Conservation (phyloP, 495 filamentous ascomycete genomes). For the Polyplosphaeria fusca region DNA sequence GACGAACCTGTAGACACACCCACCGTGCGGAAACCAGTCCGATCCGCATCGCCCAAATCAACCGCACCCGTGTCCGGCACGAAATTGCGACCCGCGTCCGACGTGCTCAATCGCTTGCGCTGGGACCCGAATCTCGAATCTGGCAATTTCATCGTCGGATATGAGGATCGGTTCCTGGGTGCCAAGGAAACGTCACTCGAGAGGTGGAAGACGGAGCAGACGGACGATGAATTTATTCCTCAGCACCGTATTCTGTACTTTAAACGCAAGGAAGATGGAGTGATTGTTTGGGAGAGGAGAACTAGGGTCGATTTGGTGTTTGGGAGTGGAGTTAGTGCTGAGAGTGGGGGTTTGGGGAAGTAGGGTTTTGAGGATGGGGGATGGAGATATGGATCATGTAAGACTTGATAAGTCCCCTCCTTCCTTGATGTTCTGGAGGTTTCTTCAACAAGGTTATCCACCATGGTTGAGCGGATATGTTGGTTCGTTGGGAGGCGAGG, state of each 20-base stretch:
- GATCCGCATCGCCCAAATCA: not conserved
- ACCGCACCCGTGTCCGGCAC: constrained; percentile 1
- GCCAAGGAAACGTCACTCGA: constrained; percentile 59
- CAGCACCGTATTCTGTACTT: constrained; percentile 76
- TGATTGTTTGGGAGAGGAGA: constrained; percentile 56
- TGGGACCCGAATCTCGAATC: constrained; percentile 65
- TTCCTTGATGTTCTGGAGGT: too few species aligned
- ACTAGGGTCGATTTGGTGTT: constrained; percentile 56
- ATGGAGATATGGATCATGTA: too few species aligned
- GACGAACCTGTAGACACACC: constrained; percentile 33
- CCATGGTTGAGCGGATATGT: too few species aligned
- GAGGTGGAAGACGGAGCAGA: constrained; percentile 70
- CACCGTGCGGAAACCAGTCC: not conserved
- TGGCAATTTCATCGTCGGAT: constrained; percentile 67
- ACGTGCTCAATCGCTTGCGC: constrained; percentile 69
- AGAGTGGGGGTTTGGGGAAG: too few species aligned
- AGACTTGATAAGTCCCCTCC: too few species aligned
- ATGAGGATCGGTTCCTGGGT: constrained; percentile 70
- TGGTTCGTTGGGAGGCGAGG: too few species aligned
- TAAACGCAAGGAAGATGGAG: constrained; percentile 50
- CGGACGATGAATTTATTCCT: constrained; percentile 82
- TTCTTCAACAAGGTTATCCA: too few species aligned
- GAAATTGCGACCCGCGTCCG: constrained; percentile 47
- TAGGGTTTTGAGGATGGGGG: too few species aligned
- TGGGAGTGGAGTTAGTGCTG: constrained; percentile 48